These are phyloP conservation scores for Baudoinia panamericana DNA, from an alignment of 495 filamentous ascomycete genomes.

Conservation along the genomic window DNA sequence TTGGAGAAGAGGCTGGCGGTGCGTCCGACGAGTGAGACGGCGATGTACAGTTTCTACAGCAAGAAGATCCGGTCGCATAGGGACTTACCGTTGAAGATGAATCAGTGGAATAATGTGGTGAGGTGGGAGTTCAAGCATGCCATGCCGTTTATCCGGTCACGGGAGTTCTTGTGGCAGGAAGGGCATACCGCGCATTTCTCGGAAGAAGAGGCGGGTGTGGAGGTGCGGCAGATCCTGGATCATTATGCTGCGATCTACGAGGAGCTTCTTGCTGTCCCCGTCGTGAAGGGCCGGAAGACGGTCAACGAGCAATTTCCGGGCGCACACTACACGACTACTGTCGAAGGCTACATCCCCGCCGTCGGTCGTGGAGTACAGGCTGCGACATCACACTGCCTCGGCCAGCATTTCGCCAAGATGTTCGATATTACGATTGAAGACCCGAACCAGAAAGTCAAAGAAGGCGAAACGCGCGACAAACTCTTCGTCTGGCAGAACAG, in stretches of 20 bases:
- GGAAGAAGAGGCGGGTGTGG: constrained; percentile 58
- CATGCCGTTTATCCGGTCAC: constrained; percentile 79
- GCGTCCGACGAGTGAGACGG: constrained; percentile 86
- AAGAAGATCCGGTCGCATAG: constrained; percentile 93
- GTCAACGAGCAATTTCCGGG: constrained; percentile 96
- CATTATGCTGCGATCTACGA: constrained; percentile 81
- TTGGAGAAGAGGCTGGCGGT: constrained; percentile 93
- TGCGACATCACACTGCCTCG: constrained; percentile 83
- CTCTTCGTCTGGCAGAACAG: constrained; percentile 94
- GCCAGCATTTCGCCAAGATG: constrained; percentile 97
- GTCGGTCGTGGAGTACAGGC: constrained; percentile 96
- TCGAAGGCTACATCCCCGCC: constrained; percentile 87
- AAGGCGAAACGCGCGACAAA: constrained; percentile 52
- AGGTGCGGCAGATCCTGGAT: constrained; percentile 89
- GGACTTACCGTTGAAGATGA: constrained; percentile 80
- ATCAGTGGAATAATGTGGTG: constrained; percentile 98
- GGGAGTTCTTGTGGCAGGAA: constrained; percentile 98
- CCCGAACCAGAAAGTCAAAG: constrained; percentile 51
- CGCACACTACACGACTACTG: constrained; percentile 85
- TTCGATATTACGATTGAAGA: constrained; percentile 95
- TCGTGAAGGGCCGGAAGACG: constrained; percentile 79
- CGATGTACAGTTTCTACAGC: constrained; percentile 91
- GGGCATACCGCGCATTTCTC: constrained; percentile 92
- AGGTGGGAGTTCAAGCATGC: constrained; percentile 98
- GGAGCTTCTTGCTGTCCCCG: constrained; percentile 84